Percentiles rank a stretch among this genome's conserved stretches.
These are phyloP conservation scores for Sphagnum tenellum DNA, from an alignment of 225 moss, liverwort and hornwort species.

Conservation along the genomic window DNA sequence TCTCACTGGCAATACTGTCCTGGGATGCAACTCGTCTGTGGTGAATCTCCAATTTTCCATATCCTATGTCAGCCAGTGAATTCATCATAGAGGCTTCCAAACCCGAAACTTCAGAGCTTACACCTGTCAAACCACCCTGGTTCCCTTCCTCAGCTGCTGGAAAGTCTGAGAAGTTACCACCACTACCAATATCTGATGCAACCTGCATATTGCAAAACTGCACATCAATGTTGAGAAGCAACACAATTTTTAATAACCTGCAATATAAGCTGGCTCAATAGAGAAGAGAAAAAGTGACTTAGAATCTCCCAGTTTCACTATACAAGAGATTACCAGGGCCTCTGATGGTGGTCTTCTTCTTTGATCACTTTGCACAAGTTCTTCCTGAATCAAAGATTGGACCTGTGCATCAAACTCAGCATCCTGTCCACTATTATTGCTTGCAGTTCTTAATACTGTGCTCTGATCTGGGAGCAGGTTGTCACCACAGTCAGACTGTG, in stretches of 20 bases:
- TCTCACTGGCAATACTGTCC: constrained; percentile 50
- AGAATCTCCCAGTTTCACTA: no score
- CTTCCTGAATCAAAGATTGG: constrained; percentile 18
- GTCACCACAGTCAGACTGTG: constrained; percentile 18
- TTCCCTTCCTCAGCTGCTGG: constrained; percentile 17
- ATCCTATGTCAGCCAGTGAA: constrained; percentile 11
- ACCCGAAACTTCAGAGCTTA: constrained; percentile 14
- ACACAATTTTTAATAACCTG: no score
- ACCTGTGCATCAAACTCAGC: constrained; percentile 14
- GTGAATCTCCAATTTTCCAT: constrained; percentile 24
- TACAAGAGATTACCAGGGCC: no score
- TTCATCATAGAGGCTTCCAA: constrained; percentile 1
- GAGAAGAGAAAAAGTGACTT: no score
- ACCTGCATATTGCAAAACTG: constrained; percentile 14
- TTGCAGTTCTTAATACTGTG: constrained; percentile 10
- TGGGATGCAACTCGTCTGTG: constrained; percentile 42
- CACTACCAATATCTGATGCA: constrained; percentile 8
- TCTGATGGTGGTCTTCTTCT: no score
- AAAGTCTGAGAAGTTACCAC: constrained; percentile 5
- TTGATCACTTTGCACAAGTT: constrained; percentile 12
- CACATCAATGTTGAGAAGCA: no score
- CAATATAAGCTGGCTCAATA: no score
- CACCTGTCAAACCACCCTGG: constrained; percentile 20
- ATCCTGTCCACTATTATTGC: constrained; percentile 3
- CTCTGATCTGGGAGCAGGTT: constrained; percentile 17